Conservation (phyloP, 139 green algal genomes). For the Chlorella sp. region DNA sequence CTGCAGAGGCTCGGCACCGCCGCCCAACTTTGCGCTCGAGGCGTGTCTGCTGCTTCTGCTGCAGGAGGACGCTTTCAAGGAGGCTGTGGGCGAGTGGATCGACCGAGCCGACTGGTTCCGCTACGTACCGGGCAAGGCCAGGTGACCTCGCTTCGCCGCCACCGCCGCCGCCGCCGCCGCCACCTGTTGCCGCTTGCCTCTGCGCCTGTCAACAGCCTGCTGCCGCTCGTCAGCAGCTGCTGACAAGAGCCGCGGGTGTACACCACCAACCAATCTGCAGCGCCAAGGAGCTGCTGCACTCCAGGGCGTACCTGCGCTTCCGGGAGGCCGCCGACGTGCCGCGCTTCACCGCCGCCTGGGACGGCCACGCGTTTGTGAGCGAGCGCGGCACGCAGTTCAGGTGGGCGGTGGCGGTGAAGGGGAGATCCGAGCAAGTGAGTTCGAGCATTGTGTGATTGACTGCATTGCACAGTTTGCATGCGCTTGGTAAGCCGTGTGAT, state of each 20-base stretch:
- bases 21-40: not conserved
- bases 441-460: not conserved
- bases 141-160: conserved; percentile 35
- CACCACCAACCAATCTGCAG: conserved; percentile 34
- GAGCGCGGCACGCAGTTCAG: conserved; percentile 53
- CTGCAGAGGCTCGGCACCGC: not conserved
- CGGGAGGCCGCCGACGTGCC: conserved; percentile 48
- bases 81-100: conserved; percentile 35
- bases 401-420: conserved; percentile 12
- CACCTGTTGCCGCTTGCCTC: not conserved
- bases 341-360: conserved; percentile 69
- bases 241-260: too few relatives aligned
- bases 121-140: conserved; percentile 76
- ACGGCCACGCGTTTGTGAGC: conserved; percentile 72
- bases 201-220: not conserved
- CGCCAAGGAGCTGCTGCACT: conserved; percentile 49
- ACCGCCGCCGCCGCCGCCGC: not conserved
- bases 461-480: not conserved
- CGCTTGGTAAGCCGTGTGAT: not conserved
- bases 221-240: too few relatives aligned
- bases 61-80: conserved; percentile 53
- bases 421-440: not conserved
- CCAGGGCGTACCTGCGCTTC: conserved; percentile 77
- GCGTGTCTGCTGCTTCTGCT: not conserved
- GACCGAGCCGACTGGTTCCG: conserved; percentile 65